Base-by-base conservation (phyloP, 257 asterid species). In the Handroanthus guayacan region DNA sequence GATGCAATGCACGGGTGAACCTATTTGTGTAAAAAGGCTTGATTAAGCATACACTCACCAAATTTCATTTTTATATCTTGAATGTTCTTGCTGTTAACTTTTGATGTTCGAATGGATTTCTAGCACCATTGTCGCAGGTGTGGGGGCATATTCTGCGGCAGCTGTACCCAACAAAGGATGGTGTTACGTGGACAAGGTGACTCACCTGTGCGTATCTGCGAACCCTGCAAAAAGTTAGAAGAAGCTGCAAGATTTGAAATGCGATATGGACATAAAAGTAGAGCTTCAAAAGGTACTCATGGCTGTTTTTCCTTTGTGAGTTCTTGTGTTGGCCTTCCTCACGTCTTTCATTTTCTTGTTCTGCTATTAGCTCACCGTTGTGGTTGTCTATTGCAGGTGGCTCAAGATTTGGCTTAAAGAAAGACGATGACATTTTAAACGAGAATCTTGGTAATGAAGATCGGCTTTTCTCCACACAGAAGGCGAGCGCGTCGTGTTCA, bases 101-200 rank as follows among this genome's bases (percentile, higher is more conserved):
- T 39, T 76, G 81, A 81, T 79, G 44, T 34, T 65, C 48, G 16
- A 9, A 41, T 79, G 87, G 72, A 75, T 60, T 82, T 85, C 74
- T 96, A 95, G 99, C 99, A 93, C 84, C 99, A 95, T 73, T 93
- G 99, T 85, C 96, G 98, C 41, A 88, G 99, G 84, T 95, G 99
- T 86, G 99, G 97, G 78, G 99, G 98, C 51, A 66, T 95, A 75
- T 95, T 95, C 79, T 95, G 98, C 71, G 86, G 79, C 79, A 86
- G 87, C 79, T 95, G 99, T 79, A 84, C 97, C 69, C 93, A 85
- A 82, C 97, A 87, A 75, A 86, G 99, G 80, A 95, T 95, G 98
- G 79, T 86, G 58, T 84, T 95, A 62, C 98, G 99, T 31, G 97
- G 99, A 72, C 99, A 95, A 87, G 99, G 99, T 61, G 97, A 95